Evolutionary conservation across 441 rosid species (phyloP).

Genomic region (Macaranga tanarius): DNA sequence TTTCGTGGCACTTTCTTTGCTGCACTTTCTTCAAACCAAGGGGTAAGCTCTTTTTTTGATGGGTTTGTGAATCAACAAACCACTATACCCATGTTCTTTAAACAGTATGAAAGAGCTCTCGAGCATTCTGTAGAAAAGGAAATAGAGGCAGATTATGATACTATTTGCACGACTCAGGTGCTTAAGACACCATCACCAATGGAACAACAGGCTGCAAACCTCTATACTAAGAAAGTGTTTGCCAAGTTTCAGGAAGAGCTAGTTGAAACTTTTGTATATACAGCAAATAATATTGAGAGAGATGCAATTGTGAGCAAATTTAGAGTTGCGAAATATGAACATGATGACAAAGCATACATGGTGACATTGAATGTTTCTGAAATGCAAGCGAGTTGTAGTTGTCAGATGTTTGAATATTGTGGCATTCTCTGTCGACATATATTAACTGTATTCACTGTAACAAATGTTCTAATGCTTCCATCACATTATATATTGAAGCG

Average conservation of each 20-base stretch:
- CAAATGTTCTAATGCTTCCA: conserved; percentile 70
- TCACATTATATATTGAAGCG: conserved; percentile 54
- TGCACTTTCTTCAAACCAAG: conserved; percentile 53
- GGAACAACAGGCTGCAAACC: conserved; percentile 69
- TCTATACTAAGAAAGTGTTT: conserved; percentile 60
- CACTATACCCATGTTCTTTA: conserved; percentile 53
- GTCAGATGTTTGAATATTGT: conserved; percentile 71
- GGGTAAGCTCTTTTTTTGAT: conserved; percentile 53
- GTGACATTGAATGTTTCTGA: conserved; percentile 45
- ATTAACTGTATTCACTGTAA: conserved; percentile 63
- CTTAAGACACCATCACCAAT: conserved; percentile 72
- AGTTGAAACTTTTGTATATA: conserved; percentile 64
- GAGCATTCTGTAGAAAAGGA: conserved; percentile 55
- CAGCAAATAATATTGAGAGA: conserved; percentile 55
- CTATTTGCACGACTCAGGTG: conserved; percentile 45
- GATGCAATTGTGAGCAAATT: conserved; percentile 46
- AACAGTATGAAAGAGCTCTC: conserved; percentile 63
- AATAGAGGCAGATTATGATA: conserved; percentile 62
- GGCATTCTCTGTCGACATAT: conserved; percentile 69
- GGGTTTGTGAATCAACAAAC: conserved; percentile 64
- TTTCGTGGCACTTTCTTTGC: conserved; percentile 65
- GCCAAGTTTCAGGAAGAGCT: conserved; percentile 72
- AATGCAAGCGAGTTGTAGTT: conserved; percentile 60
- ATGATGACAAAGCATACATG: conserved; percentile 51
- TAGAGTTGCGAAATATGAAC: conserved; percentile 64